A percentile compares a stretch with the other conserved stretches of the same genome.
phyloP scores from a whole-genome alignment of 2,329 filamentous ascomycete species.

The Colletotrichum sp. region DNA sequence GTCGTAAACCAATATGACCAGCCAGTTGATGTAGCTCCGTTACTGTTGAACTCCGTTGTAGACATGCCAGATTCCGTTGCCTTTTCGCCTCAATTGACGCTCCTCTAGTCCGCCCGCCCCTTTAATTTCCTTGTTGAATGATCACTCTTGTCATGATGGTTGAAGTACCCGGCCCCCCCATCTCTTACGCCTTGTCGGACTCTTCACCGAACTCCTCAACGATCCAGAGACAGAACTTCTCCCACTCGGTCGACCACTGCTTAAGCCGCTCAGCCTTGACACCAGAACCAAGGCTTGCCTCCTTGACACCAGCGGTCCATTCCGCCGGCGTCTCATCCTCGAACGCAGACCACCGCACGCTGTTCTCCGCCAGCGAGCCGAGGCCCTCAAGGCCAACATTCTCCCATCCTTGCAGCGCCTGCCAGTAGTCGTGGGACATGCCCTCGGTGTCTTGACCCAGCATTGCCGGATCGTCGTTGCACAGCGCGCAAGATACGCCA shows the following conservation, averaged over 20 bases:
- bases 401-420: conserved; percentile 82
- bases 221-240: conserved; percentile 84
- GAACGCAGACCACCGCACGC: conserved; percentile 80
- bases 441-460: conserved; percentile 77
- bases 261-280: conserved; percentile 70
- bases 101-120: background rate
- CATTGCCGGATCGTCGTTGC: conserved; percentile 83
- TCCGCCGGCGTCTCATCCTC: conserved; percentile 72
- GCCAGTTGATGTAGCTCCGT: background rate
- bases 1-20: background rate
- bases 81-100: background rate
- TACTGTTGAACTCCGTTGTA: conserved; percentile 11
- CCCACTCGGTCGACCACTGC: conserved; percentile 78
- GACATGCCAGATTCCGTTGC: background rate
- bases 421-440: conserved; percentile 89
- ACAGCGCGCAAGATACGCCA: conserved; percentile 77
- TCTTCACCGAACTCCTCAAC: conserved; percentile 67
- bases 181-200: conserved; percentile 22
- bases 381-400: conserved; percentile 81
- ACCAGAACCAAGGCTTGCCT: conserved; percentile 71
- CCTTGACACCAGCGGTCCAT: conserved; percentile 72
- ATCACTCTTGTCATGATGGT: background rate
- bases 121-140: background rate
- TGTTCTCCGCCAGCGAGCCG: conserved; percentile 83
- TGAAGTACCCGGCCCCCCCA: background rate